Base-by-base conservation (phyloP, 768 basidiomycete genomes). In the Agaricus blazei region DNA sequence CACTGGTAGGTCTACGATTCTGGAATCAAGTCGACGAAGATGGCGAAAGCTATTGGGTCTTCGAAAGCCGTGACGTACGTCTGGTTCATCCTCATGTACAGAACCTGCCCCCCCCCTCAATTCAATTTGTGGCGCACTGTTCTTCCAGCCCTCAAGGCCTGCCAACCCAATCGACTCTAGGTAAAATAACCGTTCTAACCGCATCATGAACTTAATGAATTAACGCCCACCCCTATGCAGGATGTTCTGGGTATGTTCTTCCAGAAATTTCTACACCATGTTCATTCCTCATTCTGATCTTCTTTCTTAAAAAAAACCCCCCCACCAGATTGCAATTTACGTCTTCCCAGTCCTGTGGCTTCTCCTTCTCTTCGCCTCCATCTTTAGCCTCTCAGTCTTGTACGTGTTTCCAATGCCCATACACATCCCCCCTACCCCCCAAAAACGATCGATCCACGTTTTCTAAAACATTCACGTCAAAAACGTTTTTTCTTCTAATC, bases 1-100 rank as follows among this genome's bases (percentile, higher is more conserved):
- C 88, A 24, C 76, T 99, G 14, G 97, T 98, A 9, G 97, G 97
- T 23, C 74, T 99, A 58, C 79, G 97, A 52, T 99, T 95, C 66
- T 98, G 96, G 96, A 99, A 98, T 68, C 95, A 98, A 71, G 93
- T 98, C 12, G 94, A 98, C 64, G 94, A 98, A 52, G 94, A 98
- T 60, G 97, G 97, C 2, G 91, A 96, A 69, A 81, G 79, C 69
- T 95, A 87, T 62, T 99, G 97, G 97, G 95, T 99, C 9, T 99
- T 99, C 61, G 97, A 99, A 72, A 90, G 89, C 64, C 82, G 95
- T 65, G 95, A 98, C 70, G 96, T 96, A 71, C 66, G 89, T 73
- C 27, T 11, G 6, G 19, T 4, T 4, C 40, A 12, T 43, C 29
- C 12, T 15, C 28, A 43, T 26, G 45, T 24, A 34, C 5, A 34